phyloP scores from a whole-genome alignment of 176 grass and related monocot genomes.

The Coix lacrymajobi region DNA sequence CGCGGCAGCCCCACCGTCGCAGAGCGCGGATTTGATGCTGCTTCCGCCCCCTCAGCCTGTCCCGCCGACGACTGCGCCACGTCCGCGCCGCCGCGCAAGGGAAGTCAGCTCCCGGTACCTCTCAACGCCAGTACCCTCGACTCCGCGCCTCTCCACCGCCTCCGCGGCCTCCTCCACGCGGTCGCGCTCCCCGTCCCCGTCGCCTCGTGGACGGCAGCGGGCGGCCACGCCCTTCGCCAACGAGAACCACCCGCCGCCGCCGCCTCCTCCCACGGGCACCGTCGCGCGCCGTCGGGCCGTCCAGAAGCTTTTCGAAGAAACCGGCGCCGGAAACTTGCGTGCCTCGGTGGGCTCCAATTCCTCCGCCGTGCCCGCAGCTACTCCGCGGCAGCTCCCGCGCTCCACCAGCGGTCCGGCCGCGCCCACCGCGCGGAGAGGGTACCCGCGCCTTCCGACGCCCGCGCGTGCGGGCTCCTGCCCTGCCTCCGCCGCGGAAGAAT shows the following conservation, averaged over 20 bases:
- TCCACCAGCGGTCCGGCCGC: constrained; percentile 11
- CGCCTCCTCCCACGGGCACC: constrained; percentile 12
- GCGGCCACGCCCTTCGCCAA: constrained; percentile 46
- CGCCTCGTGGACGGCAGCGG: constrained; percentile 23
- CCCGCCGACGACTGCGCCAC: constrained; percentile 20
- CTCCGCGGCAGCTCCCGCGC: constrained; percentile 11
- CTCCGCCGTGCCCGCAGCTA: background rate
- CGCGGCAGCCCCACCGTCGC: background rate
- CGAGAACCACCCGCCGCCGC: constrained; percentile 50
- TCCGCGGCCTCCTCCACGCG: constrained; percentile 27
- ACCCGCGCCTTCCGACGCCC: constrained; percentile 39
- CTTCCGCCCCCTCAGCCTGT: background rate
- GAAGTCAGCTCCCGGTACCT: constrained; percentile 88
- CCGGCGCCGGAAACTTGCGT: background rate
- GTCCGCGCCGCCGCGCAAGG: constrained; percentile 50
- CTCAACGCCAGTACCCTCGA: constrained; percentile 41
- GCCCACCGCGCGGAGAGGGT: constrained; percentile 11
- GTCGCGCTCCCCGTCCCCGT: constrained; percentile 24
- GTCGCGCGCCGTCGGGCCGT: constrained; percentile 43
- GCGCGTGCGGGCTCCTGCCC: constrained; percentile 32
- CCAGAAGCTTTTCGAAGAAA: constrained; percentile 68
- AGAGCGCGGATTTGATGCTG: constrained; percentile 8
- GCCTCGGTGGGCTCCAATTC: background rate
- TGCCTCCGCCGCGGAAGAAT: background rate
- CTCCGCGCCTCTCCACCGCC: constrained; percentile 30